Conservation (phyloP, 805 yeast species). For the Candida glaebosa region DNA sequence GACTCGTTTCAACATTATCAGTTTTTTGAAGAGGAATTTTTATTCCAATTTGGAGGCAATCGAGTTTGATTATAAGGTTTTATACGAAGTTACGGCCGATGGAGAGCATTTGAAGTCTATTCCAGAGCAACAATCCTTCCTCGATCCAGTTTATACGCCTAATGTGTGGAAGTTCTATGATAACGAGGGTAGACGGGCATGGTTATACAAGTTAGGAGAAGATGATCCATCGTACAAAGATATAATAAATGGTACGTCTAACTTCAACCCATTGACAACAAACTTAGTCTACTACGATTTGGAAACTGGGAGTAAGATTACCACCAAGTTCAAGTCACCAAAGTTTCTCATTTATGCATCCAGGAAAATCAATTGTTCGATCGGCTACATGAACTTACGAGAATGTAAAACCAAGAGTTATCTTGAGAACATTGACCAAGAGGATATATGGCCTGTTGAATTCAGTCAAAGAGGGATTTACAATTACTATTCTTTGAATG, state of each 20-base stretch:
- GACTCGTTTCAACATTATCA: conserved; percentile 50
- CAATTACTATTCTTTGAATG: conserved; percentile 54
- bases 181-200: conserved; percentile 73
- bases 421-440: conserved; percentile 25
- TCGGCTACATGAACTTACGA: conserved; percentile 44
- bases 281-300: conserved; percentile 57
- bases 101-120: conserved; percentile 30
- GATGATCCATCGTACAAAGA: conserved; percentile 30
- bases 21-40: conserved; percentile 26
- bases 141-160: conserved; percentile 23
- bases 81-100: conserved; percentile 44
- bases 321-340: conserved; percentile 44
- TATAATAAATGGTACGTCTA: conserved; percentile 17
- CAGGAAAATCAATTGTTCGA: conserved; percentile 52
- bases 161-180: conserved; percentile 51
- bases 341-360: conserved; percentile 50
- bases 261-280: conserved; percentile 15
- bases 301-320: conserved; percentile 59
- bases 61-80: conserved; percentile 62
- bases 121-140: conserved; percentile 27
- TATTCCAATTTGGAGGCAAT: conserved; percentile 46
- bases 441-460: conserved; percentile 50
- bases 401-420: conserved; percentile 29
- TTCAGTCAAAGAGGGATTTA: conserved; percentile 53
- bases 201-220: conserved; percentile 57